Evolutionary conservation across 805 yeast genomes (phyloP).

Genomic region (Hanseniaspora vineae): DNA sequence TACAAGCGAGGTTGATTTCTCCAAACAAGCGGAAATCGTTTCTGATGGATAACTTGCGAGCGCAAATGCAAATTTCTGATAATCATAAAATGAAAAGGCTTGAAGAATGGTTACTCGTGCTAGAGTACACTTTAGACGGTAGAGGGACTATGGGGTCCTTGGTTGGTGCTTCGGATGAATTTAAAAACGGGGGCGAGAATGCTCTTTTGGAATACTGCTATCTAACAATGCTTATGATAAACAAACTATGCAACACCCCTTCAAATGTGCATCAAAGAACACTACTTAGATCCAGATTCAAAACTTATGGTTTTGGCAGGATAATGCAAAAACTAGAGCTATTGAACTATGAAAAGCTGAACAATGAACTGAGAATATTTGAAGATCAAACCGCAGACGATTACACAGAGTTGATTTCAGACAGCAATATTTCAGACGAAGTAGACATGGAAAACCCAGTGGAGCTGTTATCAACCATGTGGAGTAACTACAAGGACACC

Average conservation of each 20-base stretch:
- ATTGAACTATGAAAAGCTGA: slow-evolving; percentile 49
- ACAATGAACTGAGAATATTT: slow-evolving; percentile 55
- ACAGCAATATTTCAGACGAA: slow-evolving; percentile 17
- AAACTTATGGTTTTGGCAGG: slow-evolving; percentile 20
- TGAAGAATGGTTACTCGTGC: slow-evolving; percentile 58
- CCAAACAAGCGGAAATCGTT: slow-evolving; percentile 5
- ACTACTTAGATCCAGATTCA: slow-evolving; percentile 20
- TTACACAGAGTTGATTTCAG: slow-evolving; percentile 17
- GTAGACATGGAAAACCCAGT: slow-evolving; percentile 48
- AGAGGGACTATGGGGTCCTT: slow-evolving; percentile 81
- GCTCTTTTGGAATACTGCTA: slow-evolving; percentile 24
- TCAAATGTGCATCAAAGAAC: slow-evolving; percentile 20
- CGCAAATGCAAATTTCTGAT: slow-evolving; percentile 6
- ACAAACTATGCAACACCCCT: slow-evolving; percentile 19
- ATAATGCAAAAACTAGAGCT: slow-evolving; percentile 33
- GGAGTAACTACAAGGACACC: slow-evolving; percentile 38
- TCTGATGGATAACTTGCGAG: slow-evolving; percentile 2
- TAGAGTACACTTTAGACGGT: slow-evolving; percentile 63
- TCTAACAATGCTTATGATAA: slow-evolving; percentile 20
- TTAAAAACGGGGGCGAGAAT: slow-evolving; percentile 35
- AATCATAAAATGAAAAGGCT: slow-evolving; percentile 33
- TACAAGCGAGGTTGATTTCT: slow-evolving; percentile 12
- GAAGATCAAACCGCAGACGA: slow-evolving; percentile 30
- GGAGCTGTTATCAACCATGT: slow-evolving; percentile 44
- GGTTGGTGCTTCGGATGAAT: slow-evolving; percentile 87